A percentile compares a stretch with the other conserved stretches of the same genome.
phyloP scores from a whole-genome alignment of 257 asterid genomes.

The Solanum piurae region DNA sequence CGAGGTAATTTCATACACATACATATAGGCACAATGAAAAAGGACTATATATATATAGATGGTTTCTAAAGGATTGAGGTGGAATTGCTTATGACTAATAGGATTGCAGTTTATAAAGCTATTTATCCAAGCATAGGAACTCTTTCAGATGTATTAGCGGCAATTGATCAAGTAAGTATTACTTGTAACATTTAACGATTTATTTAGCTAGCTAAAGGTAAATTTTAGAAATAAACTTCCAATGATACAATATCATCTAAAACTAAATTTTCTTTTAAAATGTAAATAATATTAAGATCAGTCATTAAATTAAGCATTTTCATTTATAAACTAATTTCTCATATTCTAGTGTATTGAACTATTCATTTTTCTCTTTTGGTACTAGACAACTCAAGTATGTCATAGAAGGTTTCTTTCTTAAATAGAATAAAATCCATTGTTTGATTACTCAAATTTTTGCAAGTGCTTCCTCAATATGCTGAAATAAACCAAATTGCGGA shows the following conservation, averaged over 20 bases:
- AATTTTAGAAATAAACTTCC: background rate
- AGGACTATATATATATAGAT: background rate
- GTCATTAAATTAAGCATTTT: background rate
- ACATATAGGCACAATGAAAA: background rate
- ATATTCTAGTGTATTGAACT: background rate
- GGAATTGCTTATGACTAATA: constrained; percentile 6
- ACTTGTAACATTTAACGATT: background rate
- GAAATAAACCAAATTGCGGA: too few species aligned
- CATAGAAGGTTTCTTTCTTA: background rate
- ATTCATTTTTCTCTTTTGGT: background rate
- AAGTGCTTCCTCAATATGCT: too few species aligned
- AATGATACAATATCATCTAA: too few species aligned
- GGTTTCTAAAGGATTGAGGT: background rate
- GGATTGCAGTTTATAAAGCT: constrained; percentile 91
- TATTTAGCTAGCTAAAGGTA: background rate
- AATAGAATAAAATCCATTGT: too few species aligned
- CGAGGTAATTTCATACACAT: constrained; percentile 36
- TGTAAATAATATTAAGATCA: background rate
- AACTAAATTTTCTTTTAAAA: background rate
- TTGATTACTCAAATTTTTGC: too few species aligned
- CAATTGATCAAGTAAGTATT: constrained; percentile 72
- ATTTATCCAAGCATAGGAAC: constrained; percentile 77
- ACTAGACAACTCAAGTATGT: background rate
- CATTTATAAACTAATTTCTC: background rate
- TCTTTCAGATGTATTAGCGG: constrained; percentile 80